A percentile compares a stretch with the other conserved stretches of the same genome.
phyloP scores from a whole-genome alignment of 1,284 basidiomycete species.

The Melampsora larici-populina region DNA sequence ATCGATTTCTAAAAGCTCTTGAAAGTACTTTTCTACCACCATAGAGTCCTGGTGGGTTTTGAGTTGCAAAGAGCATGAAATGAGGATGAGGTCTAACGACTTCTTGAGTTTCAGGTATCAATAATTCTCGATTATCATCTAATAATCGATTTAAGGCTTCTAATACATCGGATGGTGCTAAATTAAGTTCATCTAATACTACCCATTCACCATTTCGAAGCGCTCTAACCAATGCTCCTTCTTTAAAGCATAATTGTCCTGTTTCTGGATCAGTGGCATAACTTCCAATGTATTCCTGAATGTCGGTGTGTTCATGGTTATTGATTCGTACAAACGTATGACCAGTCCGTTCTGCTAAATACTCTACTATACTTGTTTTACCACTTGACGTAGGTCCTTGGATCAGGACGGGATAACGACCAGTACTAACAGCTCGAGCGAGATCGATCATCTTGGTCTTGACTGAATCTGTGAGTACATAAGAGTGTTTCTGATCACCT shows the following conservation, averaged over 20 bases:
- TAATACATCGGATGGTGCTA: constrained; percentile 95
- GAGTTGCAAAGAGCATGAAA: constrained; percentile 98
- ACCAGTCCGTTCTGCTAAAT: constrained; percentile 86
- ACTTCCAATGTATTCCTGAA: constrained; percentile 93
- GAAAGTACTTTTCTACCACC: constrained; percentile 93
- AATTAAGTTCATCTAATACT: constrained; percentile 93
- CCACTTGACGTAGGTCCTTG: constrained; percentile 97
- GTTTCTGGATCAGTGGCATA: constrained; percentile 89
- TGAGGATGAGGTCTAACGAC: constrained; percentile 87
- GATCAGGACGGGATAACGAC: constrained; percentile 89
- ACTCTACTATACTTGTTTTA: constrained; percentile 96
- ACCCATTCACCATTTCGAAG: constrained; percentile 94
- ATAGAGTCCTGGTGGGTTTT: constrained; percentile 97
- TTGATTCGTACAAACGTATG: constrained; percentile 98
- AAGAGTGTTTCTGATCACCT: constrained; percentile 63
- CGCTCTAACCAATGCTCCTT: constrained; percentile 89
- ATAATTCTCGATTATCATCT: constrained; percentile 94
- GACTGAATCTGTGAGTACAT: constrained; percentile 95
- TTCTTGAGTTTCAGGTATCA: constrained; percentile 95
- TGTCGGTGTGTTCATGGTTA: constrained; percentile 99
- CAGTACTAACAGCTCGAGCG: constrained; percentile 81
- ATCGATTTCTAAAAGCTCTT: constrained; percentile 95
- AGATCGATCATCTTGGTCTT: constrained; percentile 88
- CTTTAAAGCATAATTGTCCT: constrained; percentile 89
- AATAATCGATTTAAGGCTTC: constrained; percentile 94